A percentile compares a stretch with the other conserved stretches of the same genome.
phyloP scores from a whole-genome alignment of 2,329 filamentous ascomycete species.

The Fusarium incarnatum region DNA sequence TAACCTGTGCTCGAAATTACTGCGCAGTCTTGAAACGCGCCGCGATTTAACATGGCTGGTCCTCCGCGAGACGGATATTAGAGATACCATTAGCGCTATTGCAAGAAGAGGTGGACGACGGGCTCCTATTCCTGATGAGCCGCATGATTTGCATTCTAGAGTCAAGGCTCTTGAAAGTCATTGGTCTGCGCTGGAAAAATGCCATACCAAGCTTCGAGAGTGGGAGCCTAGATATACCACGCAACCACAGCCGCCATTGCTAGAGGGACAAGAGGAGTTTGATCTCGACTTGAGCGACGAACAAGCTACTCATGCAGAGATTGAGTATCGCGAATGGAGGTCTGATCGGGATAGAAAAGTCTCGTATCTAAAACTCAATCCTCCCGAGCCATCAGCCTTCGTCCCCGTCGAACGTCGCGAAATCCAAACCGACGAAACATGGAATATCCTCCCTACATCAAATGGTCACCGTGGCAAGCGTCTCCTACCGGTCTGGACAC shows the following conservation, averaged over 20 bases:
- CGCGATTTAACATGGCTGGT: slow-evolving; percentile 28
- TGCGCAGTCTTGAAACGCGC: slow-evolving; percentile 28
- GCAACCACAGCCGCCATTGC: neutral
- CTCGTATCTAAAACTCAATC: slow-evolving; percentile 5
- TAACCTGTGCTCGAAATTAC: slow-evolving; percentile 14
- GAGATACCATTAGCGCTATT: slow-evolving; percentile 23
- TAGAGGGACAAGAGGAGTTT: neutral
- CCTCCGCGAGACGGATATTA: slow-evolving; percentile 19
- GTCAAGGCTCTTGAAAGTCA: slow-evolving; percentile 16
- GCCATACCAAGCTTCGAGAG: slow-evolving; percentile 25
- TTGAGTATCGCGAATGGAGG: slow-evolving; percentile 24
- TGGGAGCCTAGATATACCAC: slow-evolving; percentile 27
- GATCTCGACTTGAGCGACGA: slow-evolving; percentile 19
- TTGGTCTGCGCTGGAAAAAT: slow-evolving; percentile 34
- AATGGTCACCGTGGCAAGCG: neutral
- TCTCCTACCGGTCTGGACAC: slow-evolving; percentile 18
- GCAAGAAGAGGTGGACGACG: slow-evolving; percentile 10
- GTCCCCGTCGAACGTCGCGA: slow-evolving; percentile 10
- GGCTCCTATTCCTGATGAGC: slow-evolving; percentile 24
- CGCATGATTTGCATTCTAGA: slow-evolving; percentile 15
- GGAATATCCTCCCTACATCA: slow-evolving; percentile 3
- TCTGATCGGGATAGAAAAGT: slow-evolving; percentile 24
- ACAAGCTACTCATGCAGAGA: slow-evolving; percentile 11
- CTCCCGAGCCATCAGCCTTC: slow-evolving; percentile 7
- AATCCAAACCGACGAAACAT: slow-evolving; percentile 19